Evolutionary conservation across 345 rosid genomes (phyloP).

Genomic region (Hevea brasiliensis): DNA sequence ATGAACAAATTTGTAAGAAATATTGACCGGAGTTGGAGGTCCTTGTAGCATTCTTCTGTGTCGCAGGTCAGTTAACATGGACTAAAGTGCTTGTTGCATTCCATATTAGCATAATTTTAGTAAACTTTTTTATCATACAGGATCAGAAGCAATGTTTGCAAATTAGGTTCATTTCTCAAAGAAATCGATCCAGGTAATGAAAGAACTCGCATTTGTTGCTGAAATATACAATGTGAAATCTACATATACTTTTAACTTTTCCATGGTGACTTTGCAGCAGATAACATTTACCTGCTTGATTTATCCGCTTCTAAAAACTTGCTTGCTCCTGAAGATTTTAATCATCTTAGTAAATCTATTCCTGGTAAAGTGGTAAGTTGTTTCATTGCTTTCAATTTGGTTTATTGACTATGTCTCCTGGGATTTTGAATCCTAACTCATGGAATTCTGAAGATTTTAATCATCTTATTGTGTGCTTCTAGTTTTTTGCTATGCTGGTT

Average conservation of each 20-base stretch:
- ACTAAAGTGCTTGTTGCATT: conserved; percentile 1
- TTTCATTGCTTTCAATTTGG: conserved; percentile 2
- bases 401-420: background rate
- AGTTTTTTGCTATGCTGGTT: too few relatives aligned
- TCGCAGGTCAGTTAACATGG: conserved; percentile 45
- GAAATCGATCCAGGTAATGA: conserved; percentile 51
- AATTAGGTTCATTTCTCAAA: conserved; percentile 64
- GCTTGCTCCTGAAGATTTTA: conserved; percentile 25
- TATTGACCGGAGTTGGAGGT: conserved; percentile 33
- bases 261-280: conserved; percentile 33
- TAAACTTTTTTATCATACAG: conserved; percentile 26
- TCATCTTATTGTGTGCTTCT: too few relatives aligned
- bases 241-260: background rate
- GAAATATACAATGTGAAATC: too few relatives aligned
- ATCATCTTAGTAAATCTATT: conserved; percentile 46
- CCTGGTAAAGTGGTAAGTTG: conserved; percentile 47
- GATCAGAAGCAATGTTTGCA: conserved; percentile 69
- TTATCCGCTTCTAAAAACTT: conserved; percentile 51
- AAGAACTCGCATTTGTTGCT: background rate
- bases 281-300: conserved; percentile 45
- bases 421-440: conserved; percentile 11
- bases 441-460: too few relatives aligned
- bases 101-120: background rate
- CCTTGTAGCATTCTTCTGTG: conserved; percentile 57
- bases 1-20: conserved; percentile 42